Conservation (phyloP, 1,139 yeast genomes). For the Protomyces pachydermus region DNA sequence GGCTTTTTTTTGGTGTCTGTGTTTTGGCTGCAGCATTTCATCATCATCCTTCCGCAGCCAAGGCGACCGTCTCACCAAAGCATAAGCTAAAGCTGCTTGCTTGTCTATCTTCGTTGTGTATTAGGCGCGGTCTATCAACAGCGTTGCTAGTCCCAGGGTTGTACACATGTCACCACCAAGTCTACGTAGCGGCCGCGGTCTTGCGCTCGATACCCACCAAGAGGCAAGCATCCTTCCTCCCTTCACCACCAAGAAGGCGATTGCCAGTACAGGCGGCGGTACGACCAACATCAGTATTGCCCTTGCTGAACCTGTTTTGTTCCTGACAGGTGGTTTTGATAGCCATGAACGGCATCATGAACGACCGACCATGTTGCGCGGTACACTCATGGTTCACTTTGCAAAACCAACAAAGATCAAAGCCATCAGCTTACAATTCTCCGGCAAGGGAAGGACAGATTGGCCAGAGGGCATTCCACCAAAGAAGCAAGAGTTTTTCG, state of each 20-base stretch:
- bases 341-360: slow-evolving; percentile 58
- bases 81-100: no score
- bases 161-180: no score
- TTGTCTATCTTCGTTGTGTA: no score
- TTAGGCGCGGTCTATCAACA: no score
- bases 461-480: slow-evolving; percentile 99
- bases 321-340: slow-evolving; percentile 69
- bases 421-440: slow-evolving; percentile 58
- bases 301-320: slow-evolving; percentile 74
- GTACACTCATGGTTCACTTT: slow-evolving; percentile 67
- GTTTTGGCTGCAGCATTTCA: no score
- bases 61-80: no score
- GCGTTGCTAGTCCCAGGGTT: no score
- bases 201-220: no score
- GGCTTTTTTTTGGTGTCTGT: no score
- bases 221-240: slow-evolving; percentile 8
- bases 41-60: no score
- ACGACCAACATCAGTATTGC: slow-evolving; percentile 46
- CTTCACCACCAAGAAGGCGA: slow-evolving; percentile 29
- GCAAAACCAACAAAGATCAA: slow-evolving; percentile 72
- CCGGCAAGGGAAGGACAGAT: slow-evolving; percentile 75
- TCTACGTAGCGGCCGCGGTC: no score
- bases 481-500: slow-evolving; percentile 60
- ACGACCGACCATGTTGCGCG: slow-evolving; percentile 80
- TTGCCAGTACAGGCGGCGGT: slow-evolving; percentile 34